Percentiles rank a stretch among this genome's conserved stretches.
phyloP scores from a whole-genome alignment of 805 yeast species.

The Candida qinlingensis region DNA sequence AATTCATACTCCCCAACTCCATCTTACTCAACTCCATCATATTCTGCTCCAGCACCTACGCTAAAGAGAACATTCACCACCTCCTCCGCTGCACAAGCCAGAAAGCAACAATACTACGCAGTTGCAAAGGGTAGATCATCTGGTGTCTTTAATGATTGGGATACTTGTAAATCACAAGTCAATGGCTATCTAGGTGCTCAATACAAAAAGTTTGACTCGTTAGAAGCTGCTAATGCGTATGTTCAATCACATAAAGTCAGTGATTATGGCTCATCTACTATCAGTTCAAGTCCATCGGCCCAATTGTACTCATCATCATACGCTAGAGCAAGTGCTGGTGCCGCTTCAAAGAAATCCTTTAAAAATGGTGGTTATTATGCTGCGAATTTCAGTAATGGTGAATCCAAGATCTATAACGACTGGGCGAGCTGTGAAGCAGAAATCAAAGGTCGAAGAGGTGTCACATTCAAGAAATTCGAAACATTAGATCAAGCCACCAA shows the following conservation, averaged over 20 bases:
- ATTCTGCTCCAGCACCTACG: constrained; percentile 6
- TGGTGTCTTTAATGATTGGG: constrained; percentile 64
- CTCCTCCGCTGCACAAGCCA: neutral
- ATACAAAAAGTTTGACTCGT: constrained; percentile 38
- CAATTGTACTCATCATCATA: neutral
- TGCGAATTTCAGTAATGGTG: constrained; percentile 26
- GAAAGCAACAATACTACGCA: constrained; percentile 37
- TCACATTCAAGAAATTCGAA: constrained; percentile 39
- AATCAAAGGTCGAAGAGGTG: constrained; percentile 30
- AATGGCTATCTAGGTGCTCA: constrained; percentile 33
- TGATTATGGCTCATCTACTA: neutral
- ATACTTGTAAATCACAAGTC: constrained; percentile 44
- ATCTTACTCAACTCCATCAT: neutral
- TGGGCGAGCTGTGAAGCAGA: constrained; percentile 31
- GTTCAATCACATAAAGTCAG: constrained; percentile 10
- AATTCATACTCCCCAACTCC: neutral
- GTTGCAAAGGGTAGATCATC: constrained; percentile 44
- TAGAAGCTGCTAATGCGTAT: constrained; percentile 45
- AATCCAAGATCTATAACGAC: constrained; percentile 23
- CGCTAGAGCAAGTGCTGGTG: neutral
- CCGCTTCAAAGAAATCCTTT: neutral
- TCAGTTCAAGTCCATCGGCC: too few relatives aligned
- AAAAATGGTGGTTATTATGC: constrained; percentile 23
- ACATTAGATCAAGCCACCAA: constrained; percentile 9
- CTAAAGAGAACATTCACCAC: neutral